A percentile compares a stretch with the other conserved stretches of the same genome.
phyloP scores from a whole-genome alignment of 2,329 filamentous ascomycete species.

The Lasiodiplodia citricola region DNA sequence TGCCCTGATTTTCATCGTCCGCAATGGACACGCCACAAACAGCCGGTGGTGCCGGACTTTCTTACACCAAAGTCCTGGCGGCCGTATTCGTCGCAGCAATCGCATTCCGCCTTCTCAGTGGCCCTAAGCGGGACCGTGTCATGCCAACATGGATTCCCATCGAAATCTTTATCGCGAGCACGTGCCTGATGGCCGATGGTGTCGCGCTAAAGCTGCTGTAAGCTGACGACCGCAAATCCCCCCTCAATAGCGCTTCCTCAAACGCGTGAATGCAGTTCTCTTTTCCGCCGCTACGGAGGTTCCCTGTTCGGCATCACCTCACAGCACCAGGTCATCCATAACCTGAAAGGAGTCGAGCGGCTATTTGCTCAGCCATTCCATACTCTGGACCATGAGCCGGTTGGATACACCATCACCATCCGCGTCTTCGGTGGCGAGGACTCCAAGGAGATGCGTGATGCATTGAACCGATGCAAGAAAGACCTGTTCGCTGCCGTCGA shows the following conservation, averaged over 20 bases:
- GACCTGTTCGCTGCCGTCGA: constrained; percentile 19
- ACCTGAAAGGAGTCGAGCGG: constrained; percentile 11
- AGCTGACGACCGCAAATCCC: neutral
- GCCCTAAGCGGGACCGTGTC: neutral
- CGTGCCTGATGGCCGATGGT: constrained; percentile 10
- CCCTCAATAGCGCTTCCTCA: neutral
- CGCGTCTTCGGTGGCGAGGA: constrained; percentile 21
- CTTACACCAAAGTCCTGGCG: neutral
- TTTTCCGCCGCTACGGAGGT: constrained; percentile 9
- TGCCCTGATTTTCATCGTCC: neutral
- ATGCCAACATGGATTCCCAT: constrained; percentile 16
- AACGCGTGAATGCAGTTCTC: neutral
- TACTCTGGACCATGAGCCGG: constrained; percentile 18
- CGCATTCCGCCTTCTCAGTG: neutral
- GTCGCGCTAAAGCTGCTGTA: constrained; percentile 21
- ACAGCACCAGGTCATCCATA: constrained; percentile 21
- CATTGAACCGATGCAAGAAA: neutral
- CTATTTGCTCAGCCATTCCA: constrained; percentile 17
- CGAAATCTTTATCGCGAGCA: constrained; percentile 22
- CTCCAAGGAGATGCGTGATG: constrained; percentile 7
- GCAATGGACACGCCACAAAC: neutral
- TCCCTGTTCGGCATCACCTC: constrained; percentile 17
- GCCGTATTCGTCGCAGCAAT: neutral
- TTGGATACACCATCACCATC: constrained; percentile 17
- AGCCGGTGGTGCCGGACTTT: neutral